These are phyloP conservation scores for Bipolaris sorokiniana DNA, from an alignment of 2,329 filamentous ascomycete species.

Conservation along the genomic window DNA sequence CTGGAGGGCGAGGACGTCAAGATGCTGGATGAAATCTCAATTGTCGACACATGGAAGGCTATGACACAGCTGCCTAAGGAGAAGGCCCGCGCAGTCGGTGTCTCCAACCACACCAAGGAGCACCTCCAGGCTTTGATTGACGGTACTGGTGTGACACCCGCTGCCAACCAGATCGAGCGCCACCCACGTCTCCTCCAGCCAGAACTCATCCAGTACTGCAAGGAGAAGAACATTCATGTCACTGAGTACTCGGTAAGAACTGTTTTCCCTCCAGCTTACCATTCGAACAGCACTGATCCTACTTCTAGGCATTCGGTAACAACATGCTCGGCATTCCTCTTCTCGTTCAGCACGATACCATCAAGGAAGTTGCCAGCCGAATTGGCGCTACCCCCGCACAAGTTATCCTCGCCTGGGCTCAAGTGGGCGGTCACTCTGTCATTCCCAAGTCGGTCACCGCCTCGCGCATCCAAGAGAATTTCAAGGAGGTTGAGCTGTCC, in stretches of 20 bases:
- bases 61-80: slow-evolving; percentile 50
- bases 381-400: slow-evolving; percentile 73
- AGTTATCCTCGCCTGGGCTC: slow-evolving; percentile 85
- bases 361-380: slow-evolving; percentile 68
- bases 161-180: slow-evolving; percentile 42
- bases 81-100: slow-evolving; percentile 39
- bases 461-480: slow-evolving; percentile 41
- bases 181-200: slow-evolving; percentile 38
- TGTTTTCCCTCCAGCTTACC: slow-evolving; percentile 51
- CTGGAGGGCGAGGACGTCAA: slow-evolving; percentile 30
- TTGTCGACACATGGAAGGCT: slow-evolving; percentile 45
- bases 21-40: slow-evolving; percentile 64
- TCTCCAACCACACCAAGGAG: slow-evolving; percentile 42
- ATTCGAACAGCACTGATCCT: slow-evolving; percentile 62
- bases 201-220: slow-evolving; percentile 38
- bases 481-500: slow-evolving; percentile 40
- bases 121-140: slow-evolving; percentile 62
- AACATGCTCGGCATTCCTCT: slow-evolving; percentile 60
- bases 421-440: slow-evolving; percentile 60
- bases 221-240: slow-evolving; percentile 41
- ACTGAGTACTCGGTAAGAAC: slow-evolving; percentile 37
- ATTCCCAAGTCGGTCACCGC: slow-evolving; percentile 44
- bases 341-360: slow-evolving; percentile 61
- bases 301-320: slow-evolving; percentile 63
- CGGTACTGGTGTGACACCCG: slow-evolving; percentile 37